Evolutionary conservation across 495 filamentous ascomycete species (phyloP), one percentile per base, ranked within the genome.

Genomic region (Tuber calosporum): DNA sequence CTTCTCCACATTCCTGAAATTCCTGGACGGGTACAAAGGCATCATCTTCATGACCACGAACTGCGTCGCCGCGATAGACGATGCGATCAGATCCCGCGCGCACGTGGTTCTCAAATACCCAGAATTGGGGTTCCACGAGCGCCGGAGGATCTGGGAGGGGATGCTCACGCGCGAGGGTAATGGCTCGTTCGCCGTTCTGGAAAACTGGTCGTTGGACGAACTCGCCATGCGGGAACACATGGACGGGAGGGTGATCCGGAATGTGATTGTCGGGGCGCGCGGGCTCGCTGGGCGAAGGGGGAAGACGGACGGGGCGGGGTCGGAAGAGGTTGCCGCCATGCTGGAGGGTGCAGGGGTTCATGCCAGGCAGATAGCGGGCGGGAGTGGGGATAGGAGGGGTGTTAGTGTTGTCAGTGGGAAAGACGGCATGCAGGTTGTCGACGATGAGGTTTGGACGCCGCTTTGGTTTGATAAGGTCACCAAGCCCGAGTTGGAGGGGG

Each of bases 21-120:
- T 85, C 75, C 82, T 89, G 2, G 87, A 89, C 80, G 88, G 88
- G 76, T 88, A 85, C 66, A 79, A 85, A 68, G 85, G 85, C 3
- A 84, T 87, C 41, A 77, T 88, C 67, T 85, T 87, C 79, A 75
- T 87, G 67, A 87, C 85, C 11, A 87, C 86, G 8, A 87, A 87
- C 72, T 82, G 84, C 37, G 75, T 84, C 6, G 82, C 78, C 1
- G 73, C 71, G 5, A 83, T 86, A 74, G 84, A 86, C 71, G 81
- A 85, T 38, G 83, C 83, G 37, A 82, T 86, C 75, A 76, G 82
- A 30, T 84, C 81, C 34, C 80, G 84, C 0, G 84, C 86, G 38
- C 84, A 87, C 72, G 37, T 87, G 9, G 75, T 75, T 0, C 76
- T 86, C 11, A 73, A 84, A 36, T 86, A 86, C 67, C 77, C 83